Evolutionary conservation across 2,329 filamentous ascomycete species (phyloP).

Genomic region (Meredithiella fracta): DNA sequence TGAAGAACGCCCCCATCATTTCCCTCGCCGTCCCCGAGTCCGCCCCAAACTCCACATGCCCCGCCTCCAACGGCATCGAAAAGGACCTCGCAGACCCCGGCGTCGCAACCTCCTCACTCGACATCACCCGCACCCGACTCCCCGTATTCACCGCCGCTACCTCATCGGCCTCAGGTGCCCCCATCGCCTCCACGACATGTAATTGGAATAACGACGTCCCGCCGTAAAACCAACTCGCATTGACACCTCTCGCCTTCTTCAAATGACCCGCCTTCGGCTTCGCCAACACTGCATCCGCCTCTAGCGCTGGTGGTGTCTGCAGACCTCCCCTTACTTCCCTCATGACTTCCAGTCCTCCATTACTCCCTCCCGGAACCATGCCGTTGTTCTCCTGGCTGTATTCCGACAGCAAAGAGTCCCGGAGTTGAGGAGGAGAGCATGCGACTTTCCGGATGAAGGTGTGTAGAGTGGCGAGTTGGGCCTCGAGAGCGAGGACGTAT

Average conservation of each 20-base stretch:
- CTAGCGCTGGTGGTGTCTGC: not conserved
- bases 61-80: not conserved
- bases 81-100: not conserved
- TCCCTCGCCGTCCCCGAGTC: conserved; percentile 18
- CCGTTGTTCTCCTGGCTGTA: conserved; percentile 14
- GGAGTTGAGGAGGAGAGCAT: conserved; percentile 23
- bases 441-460: conserved; percentile 29
- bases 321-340: too few relatives aligned
- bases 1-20: conserved; percentile 33
- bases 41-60: too few relatives aligned
- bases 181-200: conserved; percentile 5
- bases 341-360: too few relatives aligned
- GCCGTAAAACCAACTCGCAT: conserved; percentile 10
- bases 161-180: not conserved
- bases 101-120: not conserved
- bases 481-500: conserved; percentile 32
- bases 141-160: too few relatives aligned
- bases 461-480: conserved; percentile 30
- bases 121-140: too few relatives aligned
- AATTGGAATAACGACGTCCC: conserved; percentile 11
- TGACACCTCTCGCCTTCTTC: conserved; percentile 12
- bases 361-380: too few relatives aligned
- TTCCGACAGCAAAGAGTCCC: conserved; percentile 27
- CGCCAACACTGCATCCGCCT: conserved; percentile 13
- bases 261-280: conserved; percentile 22